phyloP scores from a whole-genome alignment of 306 rosid species.

The Acacia acuminata region DNA sequence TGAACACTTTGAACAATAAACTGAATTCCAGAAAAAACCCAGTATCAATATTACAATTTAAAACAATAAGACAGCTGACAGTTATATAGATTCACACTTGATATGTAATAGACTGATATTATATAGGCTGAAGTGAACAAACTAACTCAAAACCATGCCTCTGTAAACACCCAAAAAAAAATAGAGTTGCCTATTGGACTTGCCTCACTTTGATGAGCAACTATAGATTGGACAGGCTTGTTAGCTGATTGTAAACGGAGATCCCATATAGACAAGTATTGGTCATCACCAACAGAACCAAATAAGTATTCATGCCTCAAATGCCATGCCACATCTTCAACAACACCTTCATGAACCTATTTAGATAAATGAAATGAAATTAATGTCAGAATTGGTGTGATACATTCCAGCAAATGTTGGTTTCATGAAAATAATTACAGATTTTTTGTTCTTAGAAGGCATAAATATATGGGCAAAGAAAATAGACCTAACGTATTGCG shows the following conservation, averaged over 20 bases:
- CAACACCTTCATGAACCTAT: conserved; percentile 96
- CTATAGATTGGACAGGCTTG: conserved; percentile 91
- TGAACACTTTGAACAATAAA: not conserved
- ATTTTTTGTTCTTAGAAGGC: not conserved
- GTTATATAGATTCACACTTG: not conserved
- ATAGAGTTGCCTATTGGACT: not conserved
- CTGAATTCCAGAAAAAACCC: not conserved
- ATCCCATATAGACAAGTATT: conserved; percentile 87
- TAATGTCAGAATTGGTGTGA: not conserved
- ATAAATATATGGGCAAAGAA: not conserved
- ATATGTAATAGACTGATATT: not conserved
- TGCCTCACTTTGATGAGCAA: conserved; percentile 98
- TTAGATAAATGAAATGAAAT: conserved; percentile 16
- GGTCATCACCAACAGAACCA: conserved; percentile 99
- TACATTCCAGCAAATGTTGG: not conserved
- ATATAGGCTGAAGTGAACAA: not conserved
- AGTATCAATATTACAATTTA: not conserved
- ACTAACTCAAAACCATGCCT: not conserved
- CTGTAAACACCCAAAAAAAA: not conserved
- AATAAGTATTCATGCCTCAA: conserved; percentile 95
- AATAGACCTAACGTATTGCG: not conserved
- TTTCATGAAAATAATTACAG: not conserved
- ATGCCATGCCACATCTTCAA: conserved; percentile 99
- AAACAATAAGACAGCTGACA: not conserved
- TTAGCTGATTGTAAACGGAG: conserved; percentile 76